A percentile compares a stretch with the other conserved stretches of the same genome.
phyloP scores from a whole-genome alignment of 2,329 filamentous ascomycete genomes.

The Diaporthe nobilis region DNA sequence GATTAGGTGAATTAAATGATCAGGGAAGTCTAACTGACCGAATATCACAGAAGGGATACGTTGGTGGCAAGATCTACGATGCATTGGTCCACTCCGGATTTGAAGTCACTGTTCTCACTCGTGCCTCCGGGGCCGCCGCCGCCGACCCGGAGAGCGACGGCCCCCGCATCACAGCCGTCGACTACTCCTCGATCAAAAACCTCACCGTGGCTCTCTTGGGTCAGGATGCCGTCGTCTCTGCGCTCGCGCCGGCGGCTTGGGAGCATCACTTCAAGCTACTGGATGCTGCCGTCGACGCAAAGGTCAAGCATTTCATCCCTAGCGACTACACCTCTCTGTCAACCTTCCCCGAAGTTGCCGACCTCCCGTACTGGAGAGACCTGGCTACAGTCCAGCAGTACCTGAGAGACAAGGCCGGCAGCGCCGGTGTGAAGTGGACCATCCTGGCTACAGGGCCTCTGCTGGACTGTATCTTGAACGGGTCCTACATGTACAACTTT shows the following conservation, averaged over 20 bases:
- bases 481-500: constrained; percentile 13
- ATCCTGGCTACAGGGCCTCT: neutral
- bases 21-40: neutral
- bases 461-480: neutral
- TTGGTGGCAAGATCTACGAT: constrained; percentile 17
- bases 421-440: constrained; percentile 6
- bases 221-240: constrained; percentile 16
- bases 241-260: constrained; percentile 9
- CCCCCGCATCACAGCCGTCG: neutral
- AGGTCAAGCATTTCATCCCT: constrained; percentile 23
- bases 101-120: constrained; percentile 13
- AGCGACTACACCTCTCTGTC: constrained; percentile 22
- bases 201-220: constrained; percentile 2
- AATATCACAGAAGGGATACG: constrained; percentile 5
- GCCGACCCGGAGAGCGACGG: neutral
- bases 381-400: constrained; percentile 14
- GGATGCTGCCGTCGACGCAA: constrained; percentile 4
- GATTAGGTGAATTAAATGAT: neutral
- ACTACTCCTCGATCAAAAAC: constrained; percentile 10
- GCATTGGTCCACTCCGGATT: constrained; percentile 18
- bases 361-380: constrained; percentile 4
- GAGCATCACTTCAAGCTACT: constrained; percentile 6
- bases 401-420: constrained; percentile 12
- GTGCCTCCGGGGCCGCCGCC: neutral
- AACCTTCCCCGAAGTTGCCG: constrained; percentile 9